These are phyloP conservation scores for barrel medic (Medicago truncatula) DNA, from an alignment of 306 rosid species.

Conservation along the genomic window DNA sequence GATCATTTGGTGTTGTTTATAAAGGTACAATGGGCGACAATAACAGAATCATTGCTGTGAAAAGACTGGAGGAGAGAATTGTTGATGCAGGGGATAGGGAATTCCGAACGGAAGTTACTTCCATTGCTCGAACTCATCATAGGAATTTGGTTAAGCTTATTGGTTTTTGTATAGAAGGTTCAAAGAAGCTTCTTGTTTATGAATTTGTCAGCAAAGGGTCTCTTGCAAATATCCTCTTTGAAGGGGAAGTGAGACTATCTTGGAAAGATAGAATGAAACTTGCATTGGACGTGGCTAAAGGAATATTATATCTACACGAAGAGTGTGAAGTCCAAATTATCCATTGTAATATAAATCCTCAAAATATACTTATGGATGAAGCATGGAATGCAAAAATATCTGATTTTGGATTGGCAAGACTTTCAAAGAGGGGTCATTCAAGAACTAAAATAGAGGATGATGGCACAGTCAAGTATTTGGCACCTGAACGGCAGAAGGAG, in stretches of 20 bases:
- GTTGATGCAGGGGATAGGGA: slow-evolving; percentile 44
- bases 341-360: too few species aligned
- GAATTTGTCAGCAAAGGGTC: slow-evolving; percentile 55
- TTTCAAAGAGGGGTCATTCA: slow-evolving; percentile 5
- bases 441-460: neutral
- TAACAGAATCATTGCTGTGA: slow-evolving; percentile 44
- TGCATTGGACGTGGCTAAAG: slow-evolving; percentile 45
- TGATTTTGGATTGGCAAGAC: slow-evolving; percentile 53
- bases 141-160: slow-evolving; percentile 50
- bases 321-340: too few species aligned
- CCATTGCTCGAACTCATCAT: slow-evolving; percentile 53
- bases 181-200: slow-evolving; percentile 47
- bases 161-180: slow-evolving; percentile 52
- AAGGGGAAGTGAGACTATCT: neutral
- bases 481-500: slow-evolving; percentile 50
- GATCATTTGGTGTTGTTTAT: slow-evolving; percentile 47
- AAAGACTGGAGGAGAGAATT: slow-evolving; percentile 41
- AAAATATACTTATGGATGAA: too few species aligned
- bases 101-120: slow-evolving; percentile 44
- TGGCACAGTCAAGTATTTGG: slow-evolving; percentile 32
- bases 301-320: slow-evolving; percentile 29
- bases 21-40: slow-evolving; percentile 27
- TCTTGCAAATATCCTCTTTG: slow-evolving; percentile 44
- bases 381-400: slow-evolving; percentile 42
- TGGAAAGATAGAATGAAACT: slow-evolving; percentile 41